Conservation (phyloP, 2,329 filamentous ascomycete genomes). For the Ceratocystis albifundus region DNA sequence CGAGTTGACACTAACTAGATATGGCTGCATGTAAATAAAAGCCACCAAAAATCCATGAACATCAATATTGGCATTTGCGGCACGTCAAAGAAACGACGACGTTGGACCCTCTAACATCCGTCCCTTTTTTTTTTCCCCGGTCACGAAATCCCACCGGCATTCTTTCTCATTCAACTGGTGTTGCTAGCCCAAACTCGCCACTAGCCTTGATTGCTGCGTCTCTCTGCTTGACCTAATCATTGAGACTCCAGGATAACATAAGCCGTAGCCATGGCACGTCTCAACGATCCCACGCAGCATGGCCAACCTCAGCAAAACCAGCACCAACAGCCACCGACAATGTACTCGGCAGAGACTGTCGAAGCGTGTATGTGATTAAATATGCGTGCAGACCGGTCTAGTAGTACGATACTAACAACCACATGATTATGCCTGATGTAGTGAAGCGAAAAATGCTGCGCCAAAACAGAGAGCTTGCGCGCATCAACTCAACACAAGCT, state of each 20-base stretch:
- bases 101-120: not conserved
- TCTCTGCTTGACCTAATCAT: not conserved
- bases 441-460: conserved; percentile 69
- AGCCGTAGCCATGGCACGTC: conserved; percentile 57
- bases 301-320: conserved; percentile 15
- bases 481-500: conserved; percentile 65
- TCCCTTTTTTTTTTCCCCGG: not conserved
- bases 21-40: conserved; percentile 5
- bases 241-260: not conserved
- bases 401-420: conserved; percentile 1
- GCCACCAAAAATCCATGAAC: conserved; percentile 7
- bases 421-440: conserved; percentile 30
- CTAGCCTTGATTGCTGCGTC: not conserved
- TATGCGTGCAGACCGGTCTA: not conserved
- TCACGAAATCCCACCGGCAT: not conserved
- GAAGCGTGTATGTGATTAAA: conserved; percentile 52
- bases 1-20: not conserved
- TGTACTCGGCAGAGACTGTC: conserved; percentile 43
- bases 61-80: not conserved
- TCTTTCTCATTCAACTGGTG: not conserved
- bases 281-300: conserved; percentile 62
- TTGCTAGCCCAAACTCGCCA: not conserved
- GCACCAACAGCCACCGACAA: conserved; percentile 12
- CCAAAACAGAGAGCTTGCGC: conserved; percentile 74
- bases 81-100: conserved; percentile 8